Percentiles rank a stretch among this genome's conserved stretches.
These are phyloP conservation scores for Suillus weaverae DNA, from an alignment of 768 basidiomycete genomes.

Conservation along the genomic window DNA sequence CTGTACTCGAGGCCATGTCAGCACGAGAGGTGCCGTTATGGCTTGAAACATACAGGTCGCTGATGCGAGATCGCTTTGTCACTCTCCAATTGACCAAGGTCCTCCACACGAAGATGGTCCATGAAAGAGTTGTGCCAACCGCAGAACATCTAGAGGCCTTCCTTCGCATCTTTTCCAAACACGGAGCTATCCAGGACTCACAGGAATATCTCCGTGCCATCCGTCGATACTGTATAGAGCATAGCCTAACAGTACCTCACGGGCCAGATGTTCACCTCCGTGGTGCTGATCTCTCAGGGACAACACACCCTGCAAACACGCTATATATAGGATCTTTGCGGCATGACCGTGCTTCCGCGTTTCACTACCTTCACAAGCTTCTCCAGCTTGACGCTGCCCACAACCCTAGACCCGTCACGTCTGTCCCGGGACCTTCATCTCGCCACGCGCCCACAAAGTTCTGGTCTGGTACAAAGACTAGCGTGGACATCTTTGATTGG, in stretches of 20 bases:
- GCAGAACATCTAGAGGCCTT: constrained; percentile 48
- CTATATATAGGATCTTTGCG: constrained; percentile 43
- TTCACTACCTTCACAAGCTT: constrained; percentile 45
- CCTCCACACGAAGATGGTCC: constrained; percentile 44
- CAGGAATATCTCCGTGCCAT: constrained; percentile 42
- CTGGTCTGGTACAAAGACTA: constrained; percentile 23
- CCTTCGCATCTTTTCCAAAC: constrained; percentile 47
- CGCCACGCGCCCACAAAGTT: constrained; percentile 1
- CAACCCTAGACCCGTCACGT: constrained; percentile 10
- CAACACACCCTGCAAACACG: constrained; percentile 41
- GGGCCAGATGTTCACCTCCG: neutral
- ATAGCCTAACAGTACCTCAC: constrained; percentile 23
- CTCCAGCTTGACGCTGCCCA: constrained; percentile 25
- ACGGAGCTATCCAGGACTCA: constrained; percentile 44
- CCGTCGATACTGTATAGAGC: constrained; percentile 25
- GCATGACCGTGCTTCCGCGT: constrained; percentile 43
- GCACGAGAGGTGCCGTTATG: constrained; percentile 41
- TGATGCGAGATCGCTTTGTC: constrained; percentile 53
- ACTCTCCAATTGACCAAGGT: constrained; percentile 49
- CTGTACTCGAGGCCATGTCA: constrained; percentile 49
- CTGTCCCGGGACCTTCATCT: neutral
- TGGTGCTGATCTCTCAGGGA: constrained; percentile 15
- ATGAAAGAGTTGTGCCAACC: constrained; percentile 40
- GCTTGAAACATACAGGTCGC: constrained; percentile 40
- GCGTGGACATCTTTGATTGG: constrained; percentile 46